Percentiles rank a stretch among this genome's conserved stretches.
These are phyloP conservation scores for Ceriops tagal DNA, from an alignment of 345 rosid genomes.

Conservation along the genomic window DNA sequence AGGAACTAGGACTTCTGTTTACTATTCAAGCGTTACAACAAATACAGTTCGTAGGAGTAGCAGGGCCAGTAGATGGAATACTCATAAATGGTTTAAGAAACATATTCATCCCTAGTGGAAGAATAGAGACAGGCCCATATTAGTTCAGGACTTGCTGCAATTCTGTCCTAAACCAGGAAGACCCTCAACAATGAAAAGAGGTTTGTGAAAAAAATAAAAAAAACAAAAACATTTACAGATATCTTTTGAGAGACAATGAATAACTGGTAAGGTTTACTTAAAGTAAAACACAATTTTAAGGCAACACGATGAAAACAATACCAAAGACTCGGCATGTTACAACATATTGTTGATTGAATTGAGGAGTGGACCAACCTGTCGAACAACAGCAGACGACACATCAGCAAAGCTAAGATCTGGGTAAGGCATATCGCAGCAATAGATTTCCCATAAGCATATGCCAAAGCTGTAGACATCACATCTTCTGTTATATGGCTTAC, in stretches of 20 bases:
- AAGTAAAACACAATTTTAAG: no score
- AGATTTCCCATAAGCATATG: constrained; percentile 94
- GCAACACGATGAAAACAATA: background rate
- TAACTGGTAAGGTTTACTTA: no score
- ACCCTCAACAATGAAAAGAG: background rate
- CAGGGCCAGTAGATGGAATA: background rate
- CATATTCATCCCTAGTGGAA: background rate
- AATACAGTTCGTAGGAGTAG: background rate
- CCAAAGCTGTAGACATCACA: constrained; percentile 98
- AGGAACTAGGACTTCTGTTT: no score
- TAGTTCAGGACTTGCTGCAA: background rate
- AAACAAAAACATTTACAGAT: no score
- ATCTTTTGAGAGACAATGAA: no score
- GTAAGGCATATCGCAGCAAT: constrained; percentile 95
- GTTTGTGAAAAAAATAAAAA: background rate
- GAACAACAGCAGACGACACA: constrained; percentile 75
- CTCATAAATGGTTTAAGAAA: background rate
- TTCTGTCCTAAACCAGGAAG: background rate
- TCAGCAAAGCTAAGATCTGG: constrained; percentile 80
- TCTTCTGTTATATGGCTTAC: constrained; percentile 86
- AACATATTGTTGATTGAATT: background rate
- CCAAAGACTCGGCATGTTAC: background rate
- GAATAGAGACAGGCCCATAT: background rate
- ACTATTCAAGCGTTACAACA: no score
- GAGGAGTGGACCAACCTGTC: constrained; percentile 48